Evolutionary conservation across 805 yeast species (phyloP).

Genomic region (Lipomyces sp.): DNA sequence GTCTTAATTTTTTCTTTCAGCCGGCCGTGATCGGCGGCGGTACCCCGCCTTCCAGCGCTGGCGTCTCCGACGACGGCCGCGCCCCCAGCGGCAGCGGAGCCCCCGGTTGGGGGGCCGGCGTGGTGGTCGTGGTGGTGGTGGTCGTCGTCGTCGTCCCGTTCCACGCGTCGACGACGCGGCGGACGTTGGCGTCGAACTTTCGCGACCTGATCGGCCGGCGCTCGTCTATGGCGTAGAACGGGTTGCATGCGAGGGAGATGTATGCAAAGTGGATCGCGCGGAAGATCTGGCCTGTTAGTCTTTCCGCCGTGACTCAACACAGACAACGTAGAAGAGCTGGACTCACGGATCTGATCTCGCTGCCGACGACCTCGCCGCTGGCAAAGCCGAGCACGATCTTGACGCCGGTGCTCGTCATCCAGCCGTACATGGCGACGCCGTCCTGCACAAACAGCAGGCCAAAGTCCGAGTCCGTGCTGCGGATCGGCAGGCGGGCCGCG

Average conservation of each 20-base stretch:
- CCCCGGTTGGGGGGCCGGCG: neutral
- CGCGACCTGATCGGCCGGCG: slow-evolving; percentile 24
- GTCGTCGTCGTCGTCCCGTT: slow-evolving; percentile 17
- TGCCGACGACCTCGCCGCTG: slow-evolving; percentile 37
- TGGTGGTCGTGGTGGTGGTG: neutral
- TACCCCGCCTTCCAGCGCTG: neutral
- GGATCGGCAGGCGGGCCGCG: slow-evolving; percentile 48
- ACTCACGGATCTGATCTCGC: slow-evolving; percentile 32
- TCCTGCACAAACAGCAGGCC: slow-evolving; percentile 62
- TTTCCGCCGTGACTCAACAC: neutral
- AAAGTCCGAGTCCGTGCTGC: slow-evolving; percentile 41
- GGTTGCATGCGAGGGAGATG: slow-evolving; percentile 57
- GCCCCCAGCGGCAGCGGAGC: neutral
- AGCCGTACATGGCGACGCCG: slow-evolving; percentile 63
- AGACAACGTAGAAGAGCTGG: neutral
- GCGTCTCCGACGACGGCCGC: neutral
- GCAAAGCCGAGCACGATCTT: slow-evolving; percentile 59
- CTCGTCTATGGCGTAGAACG: slow-evolving; percentile 48
- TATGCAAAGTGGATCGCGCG: slow-evolving; percentile 53
- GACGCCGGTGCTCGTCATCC: slow-evolving; percentile 64
- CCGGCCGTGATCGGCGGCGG: too few relatives aligned
- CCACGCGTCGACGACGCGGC: slow-evolving; percentile 28
- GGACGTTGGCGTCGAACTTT: slow-evolving; percentile 21
- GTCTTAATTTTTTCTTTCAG: neutral
- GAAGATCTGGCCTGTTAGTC: slow-evolving; percentile 38